Evolutionary conservation across 805 yeast genomes (phyloP), one percentile per base, ranked within the genome.

Genomic region (Wickerhamomyces strasburgensis): DNA sequence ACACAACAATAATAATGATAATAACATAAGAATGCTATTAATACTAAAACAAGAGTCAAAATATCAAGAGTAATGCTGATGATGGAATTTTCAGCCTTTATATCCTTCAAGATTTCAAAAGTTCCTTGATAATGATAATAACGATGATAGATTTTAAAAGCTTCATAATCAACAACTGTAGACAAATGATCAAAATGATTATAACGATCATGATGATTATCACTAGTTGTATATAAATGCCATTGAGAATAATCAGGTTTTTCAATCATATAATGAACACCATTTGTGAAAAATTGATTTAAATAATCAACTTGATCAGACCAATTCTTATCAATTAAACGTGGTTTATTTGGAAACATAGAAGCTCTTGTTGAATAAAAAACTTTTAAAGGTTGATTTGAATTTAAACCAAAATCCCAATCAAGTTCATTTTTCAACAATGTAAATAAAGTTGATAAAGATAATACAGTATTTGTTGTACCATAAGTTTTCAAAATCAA

Each of bases 401-500:
- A 39, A 15, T 38, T 49, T 23, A 16, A 40, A n/a, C 21, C 47
- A 47, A 68, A 56, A 38, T 65, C 36, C 76, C 77, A 62, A 42
- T 56, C 55, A 29, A 74, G 59, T 38, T 66, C 65, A 5, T 56
- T 42, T 14, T 58, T 49, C 4, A 78, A 72, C 24, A 73, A 53
- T 32, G 74, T 73, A 43, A 84, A 74, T 34, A 90, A 61, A 34
- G 74, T 70, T 19, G 75, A 77, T 19, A 90, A 61, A 47, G 96
- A 90, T 17, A 78, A 73, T 39, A 90, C 69, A 1, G 96, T 82
- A 1, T 96, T 87, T 1, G 98, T 90, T 4, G 97, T 89, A 6
- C 98, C 98, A 59, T 98, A 90, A 5, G 98, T 90, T 61, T 90
- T 90, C 55, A 90, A 70, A 34, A 90, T 78, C 44, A 93, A 51